Evolutionary conservation across 352 stramenopile species (phyloP), one percentile per base, ranked within the genome.

Genomic region (Stramenopiles sp.): DNA sequence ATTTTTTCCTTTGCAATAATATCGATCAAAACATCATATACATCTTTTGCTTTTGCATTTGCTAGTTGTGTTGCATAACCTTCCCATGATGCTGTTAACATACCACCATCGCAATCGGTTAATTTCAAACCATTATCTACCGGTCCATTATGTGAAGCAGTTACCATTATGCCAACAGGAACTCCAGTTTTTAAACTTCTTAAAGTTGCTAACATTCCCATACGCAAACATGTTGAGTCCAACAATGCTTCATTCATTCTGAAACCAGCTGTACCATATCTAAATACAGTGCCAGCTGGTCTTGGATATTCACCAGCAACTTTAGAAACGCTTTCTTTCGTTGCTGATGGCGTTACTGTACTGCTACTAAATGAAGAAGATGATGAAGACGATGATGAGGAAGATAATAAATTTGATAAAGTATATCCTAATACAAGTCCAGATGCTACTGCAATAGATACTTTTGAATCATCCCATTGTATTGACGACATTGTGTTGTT

Each of bases 181-280:
- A 91, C 69, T 6, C 77, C 7, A 30, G 79, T 81, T n/a, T 13
- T 78, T 7, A 33, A n/a, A 6, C 80, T 78, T 32, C 89, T 81
- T 1, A 93, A 76, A 0, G 86, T 83, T 0, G 86, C 81, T 31
- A 93, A 82, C 29, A 94, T 87, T 32, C 93, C 95, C 84, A 98
- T 91, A 76, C 94, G 90, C 81, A 97, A 86, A 83, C 96, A 95
- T 78, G 94, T 91, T 53, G 89, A 89, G 33, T 88, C 83, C 76
- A 99, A 85, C 73, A 97, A 83, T 73, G 84, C 83, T 43, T 91
- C 92, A 32, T 95, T 86, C 78, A 93, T 93, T 73, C 95, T 88
- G 86, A 99, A 99, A 31, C 95, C 95, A 0, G 93, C 92, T 23
- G 94, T 98, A 74, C 94, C 94, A 84, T 98, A 98, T 20, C 80